Evolutionary conservation across 2,329 filamentous ascomycete species (phyloP).

Genomic region (Dothideomycetes sp.): DNA sequence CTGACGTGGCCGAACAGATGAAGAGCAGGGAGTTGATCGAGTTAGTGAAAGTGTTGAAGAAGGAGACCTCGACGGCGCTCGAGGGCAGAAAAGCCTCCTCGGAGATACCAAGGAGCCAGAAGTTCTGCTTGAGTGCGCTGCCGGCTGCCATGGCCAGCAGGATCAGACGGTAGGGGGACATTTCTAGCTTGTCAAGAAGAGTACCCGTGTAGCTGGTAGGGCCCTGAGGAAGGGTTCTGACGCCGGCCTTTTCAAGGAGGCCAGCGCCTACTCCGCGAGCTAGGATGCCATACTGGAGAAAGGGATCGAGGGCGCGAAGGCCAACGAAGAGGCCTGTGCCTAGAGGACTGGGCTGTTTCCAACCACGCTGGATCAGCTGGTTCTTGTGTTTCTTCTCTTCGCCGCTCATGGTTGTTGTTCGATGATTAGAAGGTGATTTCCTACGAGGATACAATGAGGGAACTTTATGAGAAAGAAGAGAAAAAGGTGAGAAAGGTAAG

Average conservation of each 20-base stretch:
- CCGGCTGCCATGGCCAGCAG: slow-evolving; percentile 44
- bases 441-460: too few relatives aligned
- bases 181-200: slow-evolving; percentile 30
- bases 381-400: slow-evolving; percentile 11
- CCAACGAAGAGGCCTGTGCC: slow-evolving; percentile 32
- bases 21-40: slow-evolving; percentile 45
- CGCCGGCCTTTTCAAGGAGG: slow-evolving; percentile 36
- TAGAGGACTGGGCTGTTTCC: slow-evolving; percentile 26
- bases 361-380: slow-evolving; percentile 28
- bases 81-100: slow-evolving; percentile 39
- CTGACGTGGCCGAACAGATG: slow-evolving; percentile 37
- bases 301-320: slow-evolving; percentile 35
- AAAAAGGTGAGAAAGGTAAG: too few relatives aligned
- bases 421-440: too few relatives aligned
- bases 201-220: slow-evolving; percentile 28
- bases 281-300: slow-evolving; percentile 40
- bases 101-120: slow-evolving; percentile 38
- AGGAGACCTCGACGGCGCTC: slow-evolving; percentile 32
- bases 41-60: slow-evolving; percentile 47
- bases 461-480: too few relatives aligned
- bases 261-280: slow-evolving; percentile 27
- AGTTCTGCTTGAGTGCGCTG: slow-evolving; percentile 44
- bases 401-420: slow-evolving; percentile 9
- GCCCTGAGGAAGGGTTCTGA: slow-evolving; percentile 31
- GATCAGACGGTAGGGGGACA: slow-evolving; percentile 40